Conservation (phyloP, 768 basidiomycete genomes). For the Psilocybe azurescens region DNA sequence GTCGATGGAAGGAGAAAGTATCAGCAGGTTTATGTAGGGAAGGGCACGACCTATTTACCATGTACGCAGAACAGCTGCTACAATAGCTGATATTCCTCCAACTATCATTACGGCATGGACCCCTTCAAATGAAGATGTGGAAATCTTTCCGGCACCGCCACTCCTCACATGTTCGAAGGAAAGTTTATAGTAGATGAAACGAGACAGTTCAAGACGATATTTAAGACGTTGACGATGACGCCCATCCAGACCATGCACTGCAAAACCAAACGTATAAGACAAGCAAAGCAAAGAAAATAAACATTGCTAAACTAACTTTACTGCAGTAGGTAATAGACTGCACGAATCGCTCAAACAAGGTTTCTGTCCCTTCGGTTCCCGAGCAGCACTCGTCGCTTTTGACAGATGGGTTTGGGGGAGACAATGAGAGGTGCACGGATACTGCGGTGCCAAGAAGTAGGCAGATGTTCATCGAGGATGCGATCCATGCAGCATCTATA, state of each 20-base stretch:
- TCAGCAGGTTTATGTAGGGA: background rate
- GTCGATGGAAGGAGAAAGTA: background rate
- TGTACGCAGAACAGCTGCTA: conserved; percentile 33
- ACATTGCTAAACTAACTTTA: conserved; percentile 30
- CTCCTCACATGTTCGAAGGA: conserved; percentile 1
- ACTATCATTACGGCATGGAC: conserved; percentile 28
- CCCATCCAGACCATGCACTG: conserved; percentile 37
- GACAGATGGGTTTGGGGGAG: conserved; percentile 44
- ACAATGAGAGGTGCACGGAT: conserved; percentile 41
- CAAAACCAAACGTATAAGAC: conserved; percentile 4
- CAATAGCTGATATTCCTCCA: conserved; percentile 30
- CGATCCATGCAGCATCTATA: conserved; percentile 1
- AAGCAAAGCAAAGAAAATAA: background rate
- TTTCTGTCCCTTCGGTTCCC: conserved; percentile 31
- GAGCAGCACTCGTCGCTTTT: conserved; percentile 37
- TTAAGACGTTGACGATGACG: conserved; percentile 22
- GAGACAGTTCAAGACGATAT: conserved; percentile 6
- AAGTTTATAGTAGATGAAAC: conserved; percentile 1
- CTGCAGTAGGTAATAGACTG: conserved; percentile 42
- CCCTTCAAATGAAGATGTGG: background rate
- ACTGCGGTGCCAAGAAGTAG: conserved; percentile 34
- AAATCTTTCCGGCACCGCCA: background rate
- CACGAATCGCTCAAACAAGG: conserved; percentile 41
- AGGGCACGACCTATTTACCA: conserved; percentile 29
- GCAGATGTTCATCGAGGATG: conserved; percentile 22